Evolutionary conservation across 768 basidiomycete genomes (phyloP).

Genomic region (Leccinum subtestaceum): DNA sequence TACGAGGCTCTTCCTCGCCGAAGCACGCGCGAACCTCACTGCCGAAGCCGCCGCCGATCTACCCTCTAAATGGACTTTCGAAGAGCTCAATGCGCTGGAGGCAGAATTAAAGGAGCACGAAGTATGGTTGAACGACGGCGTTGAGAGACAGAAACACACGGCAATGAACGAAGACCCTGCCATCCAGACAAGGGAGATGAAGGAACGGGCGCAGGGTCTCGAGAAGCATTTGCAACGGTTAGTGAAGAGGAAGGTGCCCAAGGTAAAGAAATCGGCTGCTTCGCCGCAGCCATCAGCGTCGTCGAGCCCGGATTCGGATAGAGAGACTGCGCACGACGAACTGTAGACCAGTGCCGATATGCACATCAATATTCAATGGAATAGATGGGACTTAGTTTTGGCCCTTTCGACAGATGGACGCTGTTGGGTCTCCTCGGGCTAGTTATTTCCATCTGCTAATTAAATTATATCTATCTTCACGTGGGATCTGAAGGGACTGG

Average conservation of each 20-base stretch:
- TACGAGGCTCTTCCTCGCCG: constrained; percentile 79
- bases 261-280: constrained; percentile 47
- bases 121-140: constrained; percentile 76
- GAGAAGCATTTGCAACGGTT: constrained; percentile 72
- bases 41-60: constrained; percentile 55
- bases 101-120: constrained; percentile 76
- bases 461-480: background rate
- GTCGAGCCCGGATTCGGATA: constrained; percentile 20
- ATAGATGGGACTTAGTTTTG: constrained; percentile 9
- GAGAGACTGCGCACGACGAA: constrained; percentile 29
- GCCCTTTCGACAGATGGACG: background rate
- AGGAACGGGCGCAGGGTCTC: constrained; percentile 73
- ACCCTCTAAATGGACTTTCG: constrained; percentile 77
- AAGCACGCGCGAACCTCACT: constrained; percentile 75
- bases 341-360: constrained; percentile 20
- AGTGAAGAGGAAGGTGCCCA: constrained; percentile 66
- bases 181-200: constrained; percentile 84
- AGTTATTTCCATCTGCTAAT: background rate
- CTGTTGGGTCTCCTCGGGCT: background rate
- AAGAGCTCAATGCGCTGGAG: constrained; percentile 83
- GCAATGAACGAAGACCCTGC: constrained; percentile 79
- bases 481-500: background rate
- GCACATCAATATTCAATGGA: background rate
- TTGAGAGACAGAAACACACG: constrained; percentile 77
- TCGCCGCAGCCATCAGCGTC: constrained; percentile 17